Percentiles rank a stretch among this genome's conserved stretches.
Conservation (phyloP, 148 eudicot species). For the Camellia japonica region DNA sequence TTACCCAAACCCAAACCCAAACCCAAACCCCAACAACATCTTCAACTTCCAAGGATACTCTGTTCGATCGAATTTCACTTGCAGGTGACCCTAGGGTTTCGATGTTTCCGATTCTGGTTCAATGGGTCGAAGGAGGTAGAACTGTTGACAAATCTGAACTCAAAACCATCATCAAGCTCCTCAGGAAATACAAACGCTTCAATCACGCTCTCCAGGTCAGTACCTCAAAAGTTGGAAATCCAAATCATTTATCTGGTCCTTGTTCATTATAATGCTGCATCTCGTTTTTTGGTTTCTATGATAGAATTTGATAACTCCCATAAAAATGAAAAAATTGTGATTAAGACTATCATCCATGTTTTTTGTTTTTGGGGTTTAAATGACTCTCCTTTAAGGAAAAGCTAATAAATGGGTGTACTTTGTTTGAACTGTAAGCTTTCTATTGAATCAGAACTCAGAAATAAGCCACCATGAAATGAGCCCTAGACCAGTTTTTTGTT, state of each 20-base stretch:
- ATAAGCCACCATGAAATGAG: neutral
- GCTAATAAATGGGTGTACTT: no score
- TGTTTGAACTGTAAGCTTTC: neutral
- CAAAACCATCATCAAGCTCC: constrained; percentile 20
- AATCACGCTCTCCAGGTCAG: constrained; percentile 42
- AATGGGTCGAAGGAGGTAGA: constrained; percentile 34
- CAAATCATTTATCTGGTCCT: no score
- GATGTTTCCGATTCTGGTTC: constrained; percentile 30
- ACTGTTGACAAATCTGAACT: constrained; percentile 15
- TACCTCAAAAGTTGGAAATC: no score
- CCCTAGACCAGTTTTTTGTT: no score
- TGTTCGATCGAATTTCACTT: constrained; percentile 28
- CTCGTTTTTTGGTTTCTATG: no score
- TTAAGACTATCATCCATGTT: no score
- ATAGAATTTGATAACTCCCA: no score
- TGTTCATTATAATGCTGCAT: no score
- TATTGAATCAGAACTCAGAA: neutral
- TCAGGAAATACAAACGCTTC: constrained; percentile 31
- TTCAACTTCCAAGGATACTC: constrained; percentile 12
- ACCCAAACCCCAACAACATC: neutral
- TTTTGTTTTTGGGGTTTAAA: no score
- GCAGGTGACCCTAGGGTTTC: constrained; percentile 31
- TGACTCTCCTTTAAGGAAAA: no score
- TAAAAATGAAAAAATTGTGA: no score
- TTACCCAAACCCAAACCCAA: neutral